Conservation (phyloP, 768 basidiomycete species). For the Rhizopogon vesiculosus region DNA sequence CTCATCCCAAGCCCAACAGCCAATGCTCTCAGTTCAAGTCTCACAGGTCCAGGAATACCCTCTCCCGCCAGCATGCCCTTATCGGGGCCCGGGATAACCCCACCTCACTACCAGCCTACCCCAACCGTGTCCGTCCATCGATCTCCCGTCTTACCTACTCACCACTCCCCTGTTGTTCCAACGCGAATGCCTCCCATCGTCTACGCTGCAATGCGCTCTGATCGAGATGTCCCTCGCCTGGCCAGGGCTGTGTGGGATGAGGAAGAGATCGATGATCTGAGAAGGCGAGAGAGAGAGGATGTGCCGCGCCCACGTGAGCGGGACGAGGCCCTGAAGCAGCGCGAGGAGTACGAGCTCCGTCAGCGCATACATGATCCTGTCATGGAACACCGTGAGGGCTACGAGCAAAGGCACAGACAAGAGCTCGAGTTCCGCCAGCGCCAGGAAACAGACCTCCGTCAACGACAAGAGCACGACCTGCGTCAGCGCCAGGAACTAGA, state of each 20-base stretch:
- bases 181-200: slow-evolving; percentile 3
- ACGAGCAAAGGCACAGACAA: neutral
- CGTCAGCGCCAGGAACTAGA: neutral
- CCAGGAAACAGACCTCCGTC: neutral
- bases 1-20: neutral
- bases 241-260: slow-evolving; percentile 1
- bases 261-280: neutral
- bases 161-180: slow-evolving; percentile 9
- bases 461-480: neutral
- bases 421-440: neutral
- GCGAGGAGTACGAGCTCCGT: slow-evolving; percentile 5
- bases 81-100: neutral
- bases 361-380: neutral
- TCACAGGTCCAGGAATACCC: slow-evolving; percentile 4
- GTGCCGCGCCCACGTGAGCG: neutral
- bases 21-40: neutral
- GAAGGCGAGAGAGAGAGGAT: neutral
- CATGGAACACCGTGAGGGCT: neutral
- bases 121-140: slow-evolving; percentile 8
- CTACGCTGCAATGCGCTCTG: neutral
- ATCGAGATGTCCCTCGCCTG: slow-evolving; percentile 4
- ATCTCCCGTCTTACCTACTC: slow-evolving; percentile 18
- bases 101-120: slow-evolving; percentile 1
- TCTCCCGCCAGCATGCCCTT: neutral
- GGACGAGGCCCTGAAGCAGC: slow-evolving; percentile 11